Evolutionary conservation across 257 asterid species (phyloP).

Genomic region (Cynanchum wilfordii): DNA sequence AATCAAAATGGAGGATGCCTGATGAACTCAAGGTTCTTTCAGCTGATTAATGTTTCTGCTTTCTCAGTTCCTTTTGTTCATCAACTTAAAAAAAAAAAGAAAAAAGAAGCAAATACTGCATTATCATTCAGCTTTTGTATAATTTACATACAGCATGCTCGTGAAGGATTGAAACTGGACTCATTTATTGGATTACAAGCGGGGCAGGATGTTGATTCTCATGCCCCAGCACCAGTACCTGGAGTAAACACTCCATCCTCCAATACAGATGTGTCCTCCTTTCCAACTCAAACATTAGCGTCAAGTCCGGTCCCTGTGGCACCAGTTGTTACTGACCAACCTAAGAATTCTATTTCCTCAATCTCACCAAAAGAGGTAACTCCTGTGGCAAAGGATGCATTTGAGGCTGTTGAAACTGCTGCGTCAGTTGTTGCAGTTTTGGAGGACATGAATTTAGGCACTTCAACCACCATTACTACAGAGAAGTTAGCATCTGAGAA

Average conservation of each 20-base stretch:
- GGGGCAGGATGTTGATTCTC: constrained; percentile 30
- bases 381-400: constrained; percentile 29
- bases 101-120: background rate
- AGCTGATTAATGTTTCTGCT: constrained; percentile 23
- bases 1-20: constrained; percentile 83
- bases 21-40: constrained; percentile 73
- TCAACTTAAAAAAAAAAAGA: background rate
- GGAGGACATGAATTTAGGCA: constrained; percentile 32
- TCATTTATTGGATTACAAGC: constrained; percentile 34
- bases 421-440: constrained; percentile 33
- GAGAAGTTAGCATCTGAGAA: constrained; percentile 32
- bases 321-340: constrained; percentile 39
- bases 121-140: constrained; percentile 12
- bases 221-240: constrained; percentile 35
- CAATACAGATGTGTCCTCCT: constrained; percentile 31
- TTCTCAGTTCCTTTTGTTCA: constrained; percentile 11
- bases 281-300: constrained; percentile 29
- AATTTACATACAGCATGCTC: constrained; percentile 55
- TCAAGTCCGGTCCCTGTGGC: constrained; percentile 57
- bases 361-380: constrained; percentile 40
- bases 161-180: constrained; percentile 41
- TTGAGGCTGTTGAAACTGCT: constrained; percentile 33
- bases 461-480: constrained; percentile 24
- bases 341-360: constrained; percentile 39
- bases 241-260: constrained; percentile 38